Evolutionary conservation across 805 yeast genomes (phyloP).

Genomic region (Candida tammaniensis): DNA sequence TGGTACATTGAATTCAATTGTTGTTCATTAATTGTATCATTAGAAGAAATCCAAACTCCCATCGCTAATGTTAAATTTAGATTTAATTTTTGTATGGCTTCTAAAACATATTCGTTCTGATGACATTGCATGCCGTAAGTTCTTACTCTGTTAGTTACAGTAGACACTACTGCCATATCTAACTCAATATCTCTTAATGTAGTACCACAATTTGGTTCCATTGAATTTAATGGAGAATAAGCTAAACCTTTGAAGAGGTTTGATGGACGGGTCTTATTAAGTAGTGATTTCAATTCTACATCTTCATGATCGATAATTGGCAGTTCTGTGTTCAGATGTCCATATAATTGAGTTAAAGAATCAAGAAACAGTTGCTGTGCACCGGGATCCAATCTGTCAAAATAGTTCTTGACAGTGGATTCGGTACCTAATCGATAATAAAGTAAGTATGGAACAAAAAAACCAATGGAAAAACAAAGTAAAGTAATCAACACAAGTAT

Average conservation of each 20-base stretch:
- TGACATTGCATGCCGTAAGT: constrained; percentile 62
- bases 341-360: too few relatives aligned
- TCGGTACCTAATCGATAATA: constrained; percentile 31
- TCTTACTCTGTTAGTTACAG: constrained; percentile 55
- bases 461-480: neutral
- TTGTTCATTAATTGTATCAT: constrained; percentile 40
- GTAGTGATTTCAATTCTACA: too few relatives aligned
- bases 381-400: constrained; percentile 18
- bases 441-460: constrained; percentile 20
- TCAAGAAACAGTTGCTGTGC: too few relatives aligned
- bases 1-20: constrained; percentile 47
- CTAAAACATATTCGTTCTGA: constrained; percentile 51
- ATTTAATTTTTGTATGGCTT: constrained; percentile 48
- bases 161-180: constrained; percentile 58
- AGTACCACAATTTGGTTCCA: constrained; percentile 53
- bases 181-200: constrained; percentile 46
- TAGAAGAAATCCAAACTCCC: constrained; percentile 61
- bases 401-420: constrained; percentile 21
- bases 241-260: constrained; percentile 45
- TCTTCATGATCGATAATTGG: too few relatives aligned
- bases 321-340: too few relatives aligned
- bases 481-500: neutral
- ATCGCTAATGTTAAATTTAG: constrained; percentile 55
- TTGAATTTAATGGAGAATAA: constrained; percentile 56
- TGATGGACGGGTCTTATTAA: too few relatives aligned